These are phyloP conservation scores for Moelleriella libera DNA, from an alignment of 2,329 filamentous ascomycete species.

Conservation along the genomic window DNA sequence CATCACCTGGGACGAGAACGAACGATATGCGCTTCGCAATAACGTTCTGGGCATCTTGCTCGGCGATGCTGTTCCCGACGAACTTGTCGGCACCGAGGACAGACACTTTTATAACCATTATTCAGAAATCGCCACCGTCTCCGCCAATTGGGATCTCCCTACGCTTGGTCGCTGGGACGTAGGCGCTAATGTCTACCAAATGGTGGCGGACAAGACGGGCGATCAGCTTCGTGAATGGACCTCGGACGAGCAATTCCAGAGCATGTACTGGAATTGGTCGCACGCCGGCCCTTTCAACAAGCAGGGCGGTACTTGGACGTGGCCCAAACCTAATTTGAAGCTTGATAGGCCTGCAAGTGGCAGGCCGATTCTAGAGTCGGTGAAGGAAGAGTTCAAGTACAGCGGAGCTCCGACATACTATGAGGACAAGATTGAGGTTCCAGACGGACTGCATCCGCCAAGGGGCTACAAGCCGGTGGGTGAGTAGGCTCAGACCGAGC, in stretches of 20 bases:
- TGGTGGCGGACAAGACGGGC: slow-evolving; percentile 47
- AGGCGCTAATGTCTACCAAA: slow-evolving; percentile 53
- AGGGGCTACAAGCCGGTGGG: slow-evolving; percentile 17
- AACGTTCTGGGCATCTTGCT: slow-evolving; percentile 56
- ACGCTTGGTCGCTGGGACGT: slow-evolving; percentile 61
- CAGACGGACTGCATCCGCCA: slow-evolving; percentile 29
- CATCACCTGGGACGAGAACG: slow-evolving; percentile 69
- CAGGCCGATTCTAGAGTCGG: slow-evolving; percentile 20
- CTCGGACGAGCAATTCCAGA: slow-evolving; percentile 17
- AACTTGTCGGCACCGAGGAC: slow-evolving; percentile 56
- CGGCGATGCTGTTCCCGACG: slow-evolving; percentile 54
- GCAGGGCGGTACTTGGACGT: slow-evolving; percentile 17
- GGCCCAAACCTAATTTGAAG: slow-evolving; percentile 25
- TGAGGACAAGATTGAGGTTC: slow-evolving; percentile 19
- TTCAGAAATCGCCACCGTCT: slow-evolving; percentile 50
- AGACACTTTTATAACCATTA: slow-evolving; percentile 60
- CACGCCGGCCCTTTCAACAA: slow-evolving; percentile 35
- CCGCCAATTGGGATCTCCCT: slow-evolving; percentile 55
- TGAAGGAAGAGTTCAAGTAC: slow-evolving; percentile 22
- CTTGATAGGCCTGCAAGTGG: slow-evolving; percentile 16
- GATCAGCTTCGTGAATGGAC: slow-evolving; percentile 30
- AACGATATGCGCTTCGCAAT: slow-evolving; percentile 54
- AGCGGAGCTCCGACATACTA: slow-evolving; percentile 27
- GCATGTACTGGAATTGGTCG: slow-evolving; percentile 36
- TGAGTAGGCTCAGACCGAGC: not conserved